Percentiles rank a stretch among this genome's conserved stretches.
phyloP scores from a whole-genome alignment of 257 asterid species.

The Linderniella brevidens region DNA sequence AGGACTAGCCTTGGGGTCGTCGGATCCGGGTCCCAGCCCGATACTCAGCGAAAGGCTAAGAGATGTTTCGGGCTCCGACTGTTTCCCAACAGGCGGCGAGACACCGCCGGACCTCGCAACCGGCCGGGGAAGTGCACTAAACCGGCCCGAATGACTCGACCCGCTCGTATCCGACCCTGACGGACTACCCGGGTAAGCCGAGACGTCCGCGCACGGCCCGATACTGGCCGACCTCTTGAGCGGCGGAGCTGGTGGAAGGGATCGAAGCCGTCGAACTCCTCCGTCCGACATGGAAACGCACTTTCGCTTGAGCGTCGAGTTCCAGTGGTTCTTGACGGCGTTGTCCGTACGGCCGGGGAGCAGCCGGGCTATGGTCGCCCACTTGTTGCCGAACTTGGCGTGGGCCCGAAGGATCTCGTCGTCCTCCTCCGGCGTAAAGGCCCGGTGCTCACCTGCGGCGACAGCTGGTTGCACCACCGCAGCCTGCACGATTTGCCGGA shows the following conservation, averaged over 20 bases:
- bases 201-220: neutral
- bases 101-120: too few species aligned
- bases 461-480: conserved; percentile 26
- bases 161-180: conserved; percentile 46
- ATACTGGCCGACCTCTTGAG: conserved; percentile 8
- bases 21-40: conserved; percentile 3
- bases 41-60: conserved; percentile 38
- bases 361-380: conserved; percentile 18
- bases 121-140: conserved; percentile 13
- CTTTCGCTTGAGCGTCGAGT: conserved; percentile 18
- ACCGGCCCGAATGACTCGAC: conserved; percentile 30
- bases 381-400: conserved; percentile 14
- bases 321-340: conserved; percentile 20
- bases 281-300: neutral
- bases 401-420: conserved; percentile 15
- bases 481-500: conserved; percentile 21
- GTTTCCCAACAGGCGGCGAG: conserved; percentile 11
- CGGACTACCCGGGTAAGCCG: too few species aligned
- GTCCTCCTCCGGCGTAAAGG: conserved; percentile 20
- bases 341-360: conserved; percentile 22
- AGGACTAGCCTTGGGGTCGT: too few species aligned
- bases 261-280: conserved; percentile 9
- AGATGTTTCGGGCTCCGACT: conserved; percentile 25
- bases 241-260: conserved; percentile 2
- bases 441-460: conserved; percentile 18